Base-by-base conservation (phyloP, 768 basidiomycete species). In the Podaxis sp. region DNA sequence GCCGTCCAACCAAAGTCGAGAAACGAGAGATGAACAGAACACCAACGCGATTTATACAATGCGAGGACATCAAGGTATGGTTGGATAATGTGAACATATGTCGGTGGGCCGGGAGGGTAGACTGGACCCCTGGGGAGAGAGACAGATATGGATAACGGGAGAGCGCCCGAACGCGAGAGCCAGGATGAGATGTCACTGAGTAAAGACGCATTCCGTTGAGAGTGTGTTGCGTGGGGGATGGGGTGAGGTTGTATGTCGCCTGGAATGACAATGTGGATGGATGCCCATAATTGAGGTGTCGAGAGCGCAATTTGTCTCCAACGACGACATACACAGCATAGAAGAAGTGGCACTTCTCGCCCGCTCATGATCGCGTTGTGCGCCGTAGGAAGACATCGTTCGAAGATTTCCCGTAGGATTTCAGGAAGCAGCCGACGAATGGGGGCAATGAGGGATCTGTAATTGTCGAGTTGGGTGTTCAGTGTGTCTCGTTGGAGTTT, bases 321-420 rank as follows among this genome's bases (percentile, higher is more conserved):
- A 8, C 19, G 28, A n/a, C 57, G 61, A 53, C 66, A 69, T 22
- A 71, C 51, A 3, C 52, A 66, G 0, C 57, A 63, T n/a, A 71
- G 63, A 15, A 69, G 56, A 1, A 68, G 49, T 2, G 70, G 70
- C 1, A 67, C 59, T 40, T 65, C 62, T 19, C 52, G 36, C 11
- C 36, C 15, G 55, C 59, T 57, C 54, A 69, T 64, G 12, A 64
- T 57, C 2, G 65, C 52, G 38, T 65, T 66, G 55, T 64, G 65
- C 1, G 33, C 22, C 0, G 22, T 46, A 0, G 68, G 68, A 19
- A 69, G 66, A 28, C 67, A 69, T 9, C n/a, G 54, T 1, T 65
- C 6, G 57, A 71, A 71, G 39, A 71, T 67, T 40, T 66, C 67
- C 19, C 64, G 65, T 15, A 71, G 63, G 30, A 69, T 63, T 39